These are phyloP conservation scores for Mallotus nudiflorus DNA, from an alignment of 345 rosid genomes.

Conservation along the genomic window DNA sequence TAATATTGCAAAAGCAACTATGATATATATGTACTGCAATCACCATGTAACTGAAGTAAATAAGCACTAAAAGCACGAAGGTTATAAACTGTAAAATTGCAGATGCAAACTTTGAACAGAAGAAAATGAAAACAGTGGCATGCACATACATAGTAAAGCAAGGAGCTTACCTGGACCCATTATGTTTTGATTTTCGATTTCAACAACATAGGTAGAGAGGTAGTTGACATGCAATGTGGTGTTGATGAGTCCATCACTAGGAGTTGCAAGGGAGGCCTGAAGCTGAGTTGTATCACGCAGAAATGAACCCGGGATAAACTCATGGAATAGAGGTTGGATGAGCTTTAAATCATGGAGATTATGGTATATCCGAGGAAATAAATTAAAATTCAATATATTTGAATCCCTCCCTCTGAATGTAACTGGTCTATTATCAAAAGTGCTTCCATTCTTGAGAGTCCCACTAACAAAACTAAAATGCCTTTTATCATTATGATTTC, in stretches of 20 bases:
- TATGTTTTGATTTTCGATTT: slow-evolving; percentile 65
- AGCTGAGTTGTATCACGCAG: slow-evolving; percentile 60
- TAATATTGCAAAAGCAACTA: not conserved
- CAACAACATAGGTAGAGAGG: slow-evolving; percentile 80
- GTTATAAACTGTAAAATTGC: not conserved
- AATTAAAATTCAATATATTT: slow-evolving; percentile 73
- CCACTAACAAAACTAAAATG: slow-evolving; percentile 84
- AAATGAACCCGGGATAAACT: slow-evolving; percentile 76
- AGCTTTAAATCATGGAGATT: slow-evolving; percentile 68
- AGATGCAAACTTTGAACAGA: not conserved
- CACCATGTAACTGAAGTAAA: not conserved
- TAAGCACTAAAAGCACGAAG: not conserved
- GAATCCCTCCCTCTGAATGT: slow-evolving; percentile 74
- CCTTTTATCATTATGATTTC: slow-evolving; percentile 42
- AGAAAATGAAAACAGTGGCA: not conserved
- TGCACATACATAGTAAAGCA: slow-evolving; percentile 7
- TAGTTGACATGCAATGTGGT: slow-evolving; percentile 72
- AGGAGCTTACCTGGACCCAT: slow-evolving; percentile 78
- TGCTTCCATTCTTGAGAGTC: slow-evolving; percentile 59
- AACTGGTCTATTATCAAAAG: slow-evolving; percentile 59
- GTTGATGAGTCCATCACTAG: slow-evolving; percentile 70
- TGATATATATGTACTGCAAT: not conserved
- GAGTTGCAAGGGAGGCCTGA: slow-evolving; percentile 63
- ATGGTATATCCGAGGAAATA: slow-evolving; percentile 75
- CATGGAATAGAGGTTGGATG: slow-evolving; percentile 87